phyloP scores from a whole-genome alignment of 345 rosid genomes.

The Corchorus olitorius region DNA sequence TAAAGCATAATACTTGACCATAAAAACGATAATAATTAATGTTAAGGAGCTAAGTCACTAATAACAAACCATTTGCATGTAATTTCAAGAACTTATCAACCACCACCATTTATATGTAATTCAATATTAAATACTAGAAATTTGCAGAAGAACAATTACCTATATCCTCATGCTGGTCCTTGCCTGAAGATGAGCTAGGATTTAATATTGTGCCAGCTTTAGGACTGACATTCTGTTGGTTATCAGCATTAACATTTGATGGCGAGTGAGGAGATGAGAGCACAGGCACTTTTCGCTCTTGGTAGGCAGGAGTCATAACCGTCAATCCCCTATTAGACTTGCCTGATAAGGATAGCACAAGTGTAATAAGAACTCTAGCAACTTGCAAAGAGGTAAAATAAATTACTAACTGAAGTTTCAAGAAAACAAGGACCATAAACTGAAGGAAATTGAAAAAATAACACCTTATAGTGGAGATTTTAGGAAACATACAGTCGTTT shows the following conservation, averaged over 20 bases:
- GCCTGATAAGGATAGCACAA: slow-evolving; percentile 17
- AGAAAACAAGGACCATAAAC: background rate
- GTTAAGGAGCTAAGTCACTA: background rate
- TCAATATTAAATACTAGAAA: background rate
- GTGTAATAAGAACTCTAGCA: background rate
- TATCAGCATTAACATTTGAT: slow-evolving; percentile 21
- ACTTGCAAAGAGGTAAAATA: background rate
- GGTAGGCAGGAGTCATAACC: slow-evolving; percentile 8
- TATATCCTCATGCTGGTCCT: background rate
- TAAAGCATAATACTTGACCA: background rate
- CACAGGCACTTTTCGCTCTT: slow-evolving; percentile 19
- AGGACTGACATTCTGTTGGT: slow-evolving; percentile 24
- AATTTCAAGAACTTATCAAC: background rate
- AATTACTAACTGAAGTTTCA: background rate
- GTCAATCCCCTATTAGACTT: slow-evolving; percentile 17
- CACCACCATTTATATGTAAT: background rate
- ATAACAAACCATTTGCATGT: background rate
- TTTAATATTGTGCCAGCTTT: background rate
- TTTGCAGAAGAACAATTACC: slow-evolving; percentile 27
- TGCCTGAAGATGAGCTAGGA: background rate
- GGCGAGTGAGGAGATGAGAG: slow-evolving; percentile 5
- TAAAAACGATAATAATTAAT: background rate
- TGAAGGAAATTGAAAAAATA: background rate
- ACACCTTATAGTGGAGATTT: background rate
- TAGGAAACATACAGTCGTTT: slow-evolving; percentile 26